Percentiles rank a stretch among this genome's conserved stretches.
Conservation (phyloP, 331 rosid genomes). For the Saraca asoca region DNA sequence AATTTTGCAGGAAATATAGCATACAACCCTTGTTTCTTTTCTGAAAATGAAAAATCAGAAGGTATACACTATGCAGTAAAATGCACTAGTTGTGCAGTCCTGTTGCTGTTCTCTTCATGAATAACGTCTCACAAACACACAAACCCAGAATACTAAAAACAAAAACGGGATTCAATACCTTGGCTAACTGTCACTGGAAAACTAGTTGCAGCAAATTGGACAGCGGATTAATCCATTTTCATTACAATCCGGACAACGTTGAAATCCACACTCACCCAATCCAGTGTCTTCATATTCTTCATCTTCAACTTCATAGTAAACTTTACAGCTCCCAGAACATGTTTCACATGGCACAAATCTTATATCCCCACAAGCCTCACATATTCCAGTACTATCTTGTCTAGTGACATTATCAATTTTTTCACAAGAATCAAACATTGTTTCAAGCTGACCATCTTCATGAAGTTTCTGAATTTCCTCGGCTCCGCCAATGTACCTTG, state of each 20-base stretch:
- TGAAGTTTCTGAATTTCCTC: constrained; percentile 71
- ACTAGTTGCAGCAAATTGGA: constrained; percentile 65
- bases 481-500: constrained; percentile 70
- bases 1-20: constrained; percentile 29
- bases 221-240: constrained; percentile 90
- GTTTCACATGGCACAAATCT: constrained; percentile 93
- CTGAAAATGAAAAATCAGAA: constrained; percentile 14
- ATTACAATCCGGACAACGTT: constrained; percentile 82
- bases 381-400: constrained; percentile 38
- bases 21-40: constrained; percentile 36
- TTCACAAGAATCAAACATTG: constrained; percentile 60
- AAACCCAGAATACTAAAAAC: constrained; percentile 34
- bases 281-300: constrained; percentile 45
- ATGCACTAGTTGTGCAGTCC: constrained; percentile 32
- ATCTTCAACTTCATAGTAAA: constrained; percentile 63
- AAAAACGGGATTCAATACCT: constrained; percentile 47
- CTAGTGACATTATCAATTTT: constrained; percentile 40
- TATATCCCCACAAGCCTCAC: constrained; percentile 87
- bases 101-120: constrained; percentile 32
- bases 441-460: constrained; percentile 84
- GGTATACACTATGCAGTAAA: constrained; percentile 37
- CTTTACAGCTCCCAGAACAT: constrained; percentile 90
- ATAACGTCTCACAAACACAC: constrained; percentile 42
- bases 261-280: constrained; percentile 62
- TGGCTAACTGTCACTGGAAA: constrained; percentile 25